A percentile compares a stretch with the other conserved stretches of the same genome.
phyloP scores from a whole-genome alignment of 352 stramenopile species.

The Globisporangium mamillatum region DNA sequence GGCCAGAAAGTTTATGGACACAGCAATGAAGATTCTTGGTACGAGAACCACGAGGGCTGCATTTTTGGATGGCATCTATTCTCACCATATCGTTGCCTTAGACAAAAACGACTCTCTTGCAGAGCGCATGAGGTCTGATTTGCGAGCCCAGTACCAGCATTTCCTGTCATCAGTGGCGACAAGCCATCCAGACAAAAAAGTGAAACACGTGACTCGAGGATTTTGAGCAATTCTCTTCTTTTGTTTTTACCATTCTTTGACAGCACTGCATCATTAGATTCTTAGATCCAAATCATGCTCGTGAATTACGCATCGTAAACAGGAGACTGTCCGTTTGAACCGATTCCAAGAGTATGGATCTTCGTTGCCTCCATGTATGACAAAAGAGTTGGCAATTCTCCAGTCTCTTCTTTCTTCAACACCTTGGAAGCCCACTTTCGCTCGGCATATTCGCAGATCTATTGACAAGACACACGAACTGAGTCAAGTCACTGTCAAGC shows the following conservation, averaged over 20 bases:
- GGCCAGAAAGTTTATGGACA: constrained; percentile 44
- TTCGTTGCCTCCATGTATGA: constrained; percentile 80
- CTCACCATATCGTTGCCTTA: constrained; percentile 7
- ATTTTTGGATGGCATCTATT: not conserved
- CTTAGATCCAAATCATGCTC: not conserved
- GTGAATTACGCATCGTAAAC: constrained; percentile 50
- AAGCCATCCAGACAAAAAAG: constrained; percentile 11
- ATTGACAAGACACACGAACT: not conserved
- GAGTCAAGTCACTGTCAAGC: not conserved
- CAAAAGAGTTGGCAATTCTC: constrained; percentile 61
- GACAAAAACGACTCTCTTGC: constrained; percentile 30
- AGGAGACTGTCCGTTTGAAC: constrained; percentile 34
- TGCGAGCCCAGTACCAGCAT: constrained; percentile 46
- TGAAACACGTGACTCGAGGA: not conserved
- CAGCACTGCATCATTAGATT: not conserved
- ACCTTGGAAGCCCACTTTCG: constrained; percentile 90
- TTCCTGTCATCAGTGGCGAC: constrained; percentile 19
- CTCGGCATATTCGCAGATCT: constrained; percentile 93
- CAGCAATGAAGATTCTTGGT: constrained; percentile 42
- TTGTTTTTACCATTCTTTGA: not conserved
- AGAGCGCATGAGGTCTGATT: constrained; percentile 26
- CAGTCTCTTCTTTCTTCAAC: constrained; percentile 79
- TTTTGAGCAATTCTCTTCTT: not conserved
- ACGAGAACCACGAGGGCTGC: not conserved
- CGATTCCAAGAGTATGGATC: constrained; percentile 51